Percentiles rank a stretch among this genome's conserved stretches.
Evolutionary conservation across 2,329 filamentous ascomycete genomes (phyloP).

Genomic region (Macroventuria anomochaeta): DNA sequence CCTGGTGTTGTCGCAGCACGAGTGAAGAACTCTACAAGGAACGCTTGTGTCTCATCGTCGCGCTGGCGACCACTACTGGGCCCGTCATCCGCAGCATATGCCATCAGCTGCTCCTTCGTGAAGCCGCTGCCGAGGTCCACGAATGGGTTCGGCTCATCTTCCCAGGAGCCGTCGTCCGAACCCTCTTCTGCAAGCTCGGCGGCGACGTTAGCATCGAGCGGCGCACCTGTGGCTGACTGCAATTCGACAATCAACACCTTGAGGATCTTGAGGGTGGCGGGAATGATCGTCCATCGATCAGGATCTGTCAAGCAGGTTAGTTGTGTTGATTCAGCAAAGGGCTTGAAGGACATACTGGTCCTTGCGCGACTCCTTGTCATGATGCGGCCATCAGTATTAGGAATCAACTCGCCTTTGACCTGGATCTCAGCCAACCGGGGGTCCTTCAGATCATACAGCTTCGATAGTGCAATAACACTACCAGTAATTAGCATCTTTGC

Average conservation of each 20-base stretch:
- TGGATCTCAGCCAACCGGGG: slow-evolving; percentile 76
- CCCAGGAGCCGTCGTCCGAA: slow-evolving; percentile 70
- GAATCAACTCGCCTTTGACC: slow-evolving; percentile 91
- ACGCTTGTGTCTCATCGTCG: slow-evolving; percentile 90
- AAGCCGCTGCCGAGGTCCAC: slow-evolving; percentile 72
- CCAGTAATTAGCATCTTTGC: slow-evolving; percentile 19
- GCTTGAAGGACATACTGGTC: slow-evolving; percentile 65
- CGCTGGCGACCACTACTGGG: slow-evolving; percentile 64
- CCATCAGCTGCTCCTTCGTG: slow-evolving; percentile 75
- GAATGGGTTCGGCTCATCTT: slow-evolving; percentile 76
- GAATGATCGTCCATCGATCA: slow-evolving; percentile 85
- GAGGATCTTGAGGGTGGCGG: slow-evolving; percentile 90
- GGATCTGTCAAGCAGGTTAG: slow-evolving; percentile 65
- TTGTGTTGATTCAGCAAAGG: neutral
- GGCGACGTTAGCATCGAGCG: slow-evolving; percentile 64
- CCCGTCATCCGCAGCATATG: slow-evolving; percentile 65
- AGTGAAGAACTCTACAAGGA: slow-evolving; percentile 81
- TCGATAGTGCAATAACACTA: slow-evolving; percentile 90
- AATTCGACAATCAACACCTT: slow-evolving; percentile 96
- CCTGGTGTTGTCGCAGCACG: slow-evolving; percentile 59
- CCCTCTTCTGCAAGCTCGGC: slow-evolving; percentile 73
- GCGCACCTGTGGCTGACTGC: slow-evolving; percentile 74
- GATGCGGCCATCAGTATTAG: slow-evolving; percentile 74
- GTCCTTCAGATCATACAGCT: slow-evolving; percentile 87
- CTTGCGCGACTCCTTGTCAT: slow-evolving; percentile 92